These are phyloP conservation scores for Nakazawaea ishiwadae DNA, from an alignment of 805 yeast genomes.

Conservation along the genomic window DNA sequence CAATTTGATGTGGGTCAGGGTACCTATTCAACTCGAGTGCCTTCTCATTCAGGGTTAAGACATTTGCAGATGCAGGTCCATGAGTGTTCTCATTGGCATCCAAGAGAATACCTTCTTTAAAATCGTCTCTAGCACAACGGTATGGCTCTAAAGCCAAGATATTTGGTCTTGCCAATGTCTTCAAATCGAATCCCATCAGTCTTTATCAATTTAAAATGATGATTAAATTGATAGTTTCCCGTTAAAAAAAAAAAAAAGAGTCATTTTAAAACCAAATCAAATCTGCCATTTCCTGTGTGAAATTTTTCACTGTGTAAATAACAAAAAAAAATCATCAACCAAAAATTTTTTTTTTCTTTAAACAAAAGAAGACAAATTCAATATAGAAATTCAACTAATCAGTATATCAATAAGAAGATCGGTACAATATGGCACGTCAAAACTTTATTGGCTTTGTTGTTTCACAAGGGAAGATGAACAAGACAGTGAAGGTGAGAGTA, in stretches of 20 bases:
- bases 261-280: not conserved
- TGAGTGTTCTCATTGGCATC: constrained; percentile 97
- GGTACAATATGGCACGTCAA: constrained; percentile 72
- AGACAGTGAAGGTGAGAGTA: constrained; percentile 91
- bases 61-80: constrained; percentile 66
- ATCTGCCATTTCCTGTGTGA: constrained; percentile 1
- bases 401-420: not conserved
- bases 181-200: constrained; percentile 44
- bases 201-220: not conserved
- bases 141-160: constrained; percentile 82
- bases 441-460: constrained; percentile 89
- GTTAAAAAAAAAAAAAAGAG: not conserved
- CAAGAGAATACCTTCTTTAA: constrained; percentile 76
- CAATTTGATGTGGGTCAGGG: constrained; percentile 93
- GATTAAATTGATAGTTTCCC: not conserved
- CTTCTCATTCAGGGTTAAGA: constrained; percentile 37
- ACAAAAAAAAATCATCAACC: too few relatives aligned
- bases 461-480: constrained; percentile 94
- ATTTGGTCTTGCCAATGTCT: constrained; percentile 75
- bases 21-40: constrained; percentile 72
- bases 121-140: constrained; percentile 95
- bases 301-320: constrained; percentile 5
- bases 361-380: too few relatives aligned
- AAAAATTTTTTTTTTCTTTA: too few relatives aligned
- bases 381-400: too few relatives aligned